Evolutionary conservation across 257 asterid species (phyloP), one percentile per base, ranked within the genome.

Genomic region (Linderniella brevidens): DNA sequence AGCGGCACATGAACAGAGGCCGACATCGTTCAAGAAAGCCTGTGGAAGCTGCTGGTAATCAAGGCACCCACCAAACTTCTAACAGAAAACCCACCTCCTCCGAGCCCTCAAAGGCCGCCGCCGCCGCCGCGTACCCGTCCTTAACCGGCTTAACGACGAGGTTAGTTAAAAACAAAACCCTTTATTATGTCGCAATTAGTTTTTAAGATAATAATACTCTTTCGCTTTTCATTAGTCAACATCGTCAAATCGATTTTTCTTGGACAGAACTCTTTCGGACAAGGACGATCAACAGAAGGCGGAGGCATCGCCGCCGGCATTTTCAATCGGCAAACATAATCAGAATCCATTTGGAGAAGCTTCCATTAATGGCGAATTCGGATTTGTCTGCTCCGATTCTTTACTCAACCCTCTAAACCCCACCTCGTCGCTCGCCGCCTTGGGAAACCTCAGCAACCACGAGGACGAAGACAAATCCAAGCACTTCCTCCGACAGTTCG

Each of bases 21-120:
- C 99, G 99, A 63, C 99, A 85, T 52, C 96, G 99, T 85, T 90
- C 99, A 90, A 90, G 99, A 90, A 90, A 90, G 99, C 99, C 92
- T 79, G 99, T 90, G 99, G 99, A 90, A 90, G 73, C 3, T 25
- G 73, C 3, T 25, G 73, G 48, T 92, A 75, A 59, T 11, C 92
- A 15, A 78, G 73, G 74, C 70, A 65, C 61, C 49, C 77, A 61
- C 68, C 71, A 61, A 4, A 69, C 64, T 3, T 79, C 9, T 70
- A 54, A 52, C 52, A 58, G 62, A 49, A 64, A 0, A 35, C 64
- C 74, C 13, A 4, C 77, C 16, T 53, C 82, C 38, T 63, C 66
- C 68, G 63, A 41, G 38, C 14, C 51, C 35, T 45, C 75, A 10
- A 60, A 70, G 11, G 71, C 78, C 40, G 58, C 58, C 55, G 49